Evolutionary conservation across 345 rosid genomes (phyloP).

Genomic region (Salix brachista): DNA sequence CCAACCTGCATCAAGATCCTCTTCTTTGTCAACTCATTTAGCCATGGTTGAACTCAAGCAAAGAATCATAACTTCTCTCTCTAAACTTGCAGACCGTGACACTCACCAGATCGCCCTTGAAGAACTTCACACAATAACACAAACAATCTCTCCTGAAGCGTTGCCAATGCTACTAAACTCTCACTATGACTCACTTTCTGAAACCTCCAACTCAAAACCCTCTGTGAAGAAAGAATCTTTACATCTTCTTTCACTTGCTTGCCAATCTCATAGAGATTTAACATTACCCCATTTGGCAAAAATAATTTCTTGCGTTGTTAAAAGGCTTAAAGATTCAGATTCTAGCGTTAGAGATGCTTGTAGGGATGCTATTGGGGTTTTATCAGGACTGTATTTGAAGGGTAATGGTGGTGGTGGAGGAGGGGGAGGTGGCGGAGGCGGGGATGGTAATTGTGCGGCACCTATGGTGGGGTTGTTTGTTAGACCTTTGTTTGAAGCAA

Average conservation of each 20-base stretch:
- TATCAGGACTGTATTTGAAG: constrained; percentile 65
- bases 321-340: constrained; percentile 77
- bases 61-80: constrained; percentile 70
- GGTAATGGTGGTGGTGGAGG: constrained; percentile 22
- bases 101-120: constrained; percentile 91
- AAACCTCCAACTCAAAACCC: constrained; percentile 72
- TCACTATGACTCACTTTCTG: constrained; percentile 61
- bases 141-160: constrained; percentile 65
- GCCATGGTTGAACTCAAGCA: constrained; percentile 98
- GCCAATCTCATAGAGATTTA: constrained; percentile 57
- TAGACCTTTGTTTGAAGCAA: constrained; percentile 87
- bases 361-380: constrained; percentile 68
- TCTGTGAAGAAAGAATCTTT: constrained; percentile 84
- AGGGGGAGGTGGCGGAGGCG: constrained; percentile 17
- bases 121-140: constrained; percentile 73
- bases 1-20: constrained; percentile 39
- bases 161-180: constrained; percentile 87
- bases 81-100: constrained; percentile 92
- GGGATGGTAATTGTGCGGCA: constrained; percentile 29
- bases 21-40: constrained; percentile 71
- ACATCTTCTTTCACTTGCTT: constrained; percentile 57
- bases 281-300: constrained; percentile 66
- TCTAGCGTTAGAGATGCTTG: constrained; percentile 94
- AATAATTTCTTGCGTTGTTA: constrained; percentile 65
- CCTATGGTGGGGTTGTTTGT: constrained; percentile 67